Percentiles rank a stretch among this genome's conserved stretches.
Conservation (phyloP, 2,329 filamentous ascomycete species). For the Lachnellula suecica region DNA sequence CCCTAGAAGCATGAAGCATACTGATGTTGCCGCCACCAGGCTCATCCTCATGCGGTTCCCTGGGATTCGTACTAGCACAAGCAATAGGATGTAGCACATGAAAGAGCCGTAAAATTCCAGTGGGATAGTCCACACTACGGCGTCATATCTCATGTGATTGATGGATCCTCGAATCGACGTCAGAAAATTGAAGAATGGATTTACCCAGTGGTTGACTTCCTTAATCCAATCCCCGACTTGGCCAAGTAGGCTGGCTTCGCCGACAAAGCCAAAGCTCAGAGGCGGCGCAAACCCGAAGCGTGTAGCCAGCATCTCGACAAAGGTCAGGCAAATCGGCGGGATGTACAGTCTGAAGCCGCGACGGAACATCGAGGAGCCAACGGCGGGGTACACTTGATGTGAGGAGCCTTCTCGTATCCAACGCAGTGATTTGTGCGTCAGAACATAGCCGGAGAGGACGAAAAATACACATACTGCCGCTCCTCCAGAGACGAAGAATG, state of each 20-base stretch:
- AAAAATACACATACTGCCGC: slow-evolving; percentile 49
- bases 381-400: slow-evolving; percentile 36
- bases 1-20: slow-evolving; percentile 13
- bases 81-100: slow-evolving; percentile 20
- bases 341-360: slow-evolving; percentile 44
- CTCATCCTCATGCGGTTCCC: slow-evolving; percentile 17
- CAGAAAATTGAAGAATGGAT: slow-evolving; percentile 19
- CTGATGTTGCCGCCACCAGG: slow-evolving; percentile 13
- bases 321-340: slow-evolving; percentile 42
- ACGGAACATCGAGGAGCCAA: slow-evolving; percentile 45
- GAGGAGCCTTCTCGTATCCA: slow-evolving; percentile 36
- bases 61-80: slow-evolving; percentile 14
- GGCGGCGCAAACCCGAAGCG: slow-evolving; percentile 24
- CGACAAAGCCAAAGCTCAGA: slow-evolving; percentile 36
- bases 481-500: slow-evolving; percentile 42
- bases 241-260: slow-evolving; percentile 13
- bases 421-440: slow-evolving; percentile 42
- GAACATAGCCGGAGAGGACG: slow-evolving; percentile 47
- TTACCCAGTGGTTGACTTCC: slow-evolving; percentile 22
- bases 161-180: slow-evolving; percentile 16
- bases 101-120: slow-evolving; percentile 47
- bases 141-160: slow-evolving; percentile 36
- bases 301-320: slow-evolving; percentile 30
- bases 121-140: slow-evolving; percentile 49
- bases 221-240: slow-evolving; percentile 24